Percentiles rank a stretch among this genome's conserved stretches.
These are phyloP conservation scores for Piloderma croceum DNA, from an alignment of 768 basidiomycete genomes.

Conservation along the genomic window DNA sequence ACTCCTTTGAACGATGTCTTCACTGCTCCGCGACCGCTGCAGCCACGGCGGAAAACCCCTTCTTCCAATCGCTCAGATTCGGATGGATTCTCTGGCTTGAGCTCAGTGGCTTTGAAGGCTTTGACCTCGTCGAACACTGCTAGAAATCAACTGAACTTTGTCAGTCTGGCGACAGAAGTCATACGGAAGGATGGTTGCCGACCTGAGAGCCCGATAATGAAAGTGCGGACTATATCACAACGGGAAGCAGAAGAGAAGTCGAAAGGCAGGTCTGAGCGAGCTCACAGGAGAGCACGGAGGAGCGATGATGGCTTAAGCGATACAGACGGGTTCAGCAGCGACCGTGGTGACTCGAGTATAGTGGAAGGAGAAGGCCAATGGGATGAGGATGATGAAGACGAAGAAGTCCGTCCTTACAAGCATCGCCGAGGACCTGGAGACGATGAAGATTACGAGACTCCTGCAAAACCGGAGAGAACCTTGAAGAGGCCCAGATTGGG, in stretches of 20 bases:
- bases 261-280: conserved; percentile 50
- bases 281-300: conserved; percentile 51
- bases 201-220: conserved; percentile 76
- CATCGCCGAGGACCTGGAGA: conserved; percentile 73
- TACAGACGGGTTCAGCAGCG: conserved; percentile 24
- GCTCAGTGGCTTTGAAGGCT: conserved; percentile 58
- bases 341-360: conserved; percentile 11
- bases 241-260: conserved; percentile 61
- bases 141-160: conserved; percentile 62
- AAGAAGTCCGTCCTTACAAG: conserved; percentile 19
- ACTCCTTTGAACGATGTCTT: conserved; percentile 35
- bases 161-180: conserved; percentile 63
- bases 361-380: conserved; percentile 6
- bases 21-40: conserved; percentile 24
- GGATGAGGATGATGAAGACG: conserved; percentile 24
- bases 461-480: conserved; percentile 38
- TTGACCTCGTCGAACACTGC: conserved; percentile 69
- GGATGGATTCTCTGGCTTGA: conserved; percentile 59
- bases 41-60: conserved; percentile 42
- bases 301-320: conserved; percentile 31
- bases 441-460: conserved; percentile 75
- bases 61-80: conserved; percentile 27
- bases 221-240: conserved; percentile 62
- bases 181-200: conserved; percentile 62
- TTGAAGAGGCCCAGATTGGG: conserved; percentile 37